phyloP scores from a whole-genome alignment of 2,329 filamentous ascomycete species.

The Chrysoporthe puriensis region DNA sequence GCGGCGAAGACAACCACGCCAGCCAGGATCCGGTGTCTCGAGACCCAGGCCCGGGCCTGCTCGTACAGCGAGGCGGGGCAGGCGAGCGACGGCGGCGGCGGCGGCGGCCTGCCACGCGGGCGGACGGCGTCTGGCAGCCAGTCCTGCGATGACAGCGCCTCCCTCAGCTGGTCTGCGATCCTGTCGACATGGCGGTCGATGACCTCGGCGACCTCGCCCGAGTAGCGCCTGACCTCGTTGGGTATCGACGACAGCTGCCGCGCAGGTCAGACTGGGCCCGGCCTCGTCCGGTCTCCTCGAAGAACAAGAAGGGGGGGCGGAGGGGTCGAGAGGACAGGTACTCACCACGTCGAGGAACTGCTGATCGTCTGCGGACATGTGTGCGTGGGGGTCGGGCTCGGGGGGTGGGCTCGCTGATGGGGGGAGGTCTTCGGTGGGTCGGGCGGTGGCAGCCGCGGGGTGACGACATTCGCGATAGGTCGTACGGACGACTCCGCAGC shows the following conservation, averaged over 20 bases:
- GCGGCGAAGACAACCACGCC: constrained; percentile 72
- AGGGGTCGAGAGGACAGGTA: neutral
- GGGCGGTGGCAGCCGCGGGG: neutral
- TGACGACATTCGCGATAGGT: neutral
- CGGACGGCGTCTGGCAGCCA: constrained; percentile 76
- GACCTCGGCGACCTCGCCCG: constrained; percentile 73
- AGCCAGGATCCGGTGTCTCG: constrained; percentile 72
- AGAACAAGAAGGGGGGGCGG: too few species aligned
- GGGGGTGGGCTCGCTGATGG: neutral
- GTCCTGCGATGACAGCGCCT: constrained; percentile 65
- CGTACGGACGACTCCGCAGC: neutral
- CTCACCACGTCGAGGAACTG: constrained; percentile 32
- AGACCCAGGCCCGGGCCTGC: constrained; percentile 71
- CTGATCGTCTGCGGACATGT: constrained; percentile 33
- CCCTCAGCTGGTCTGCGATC: constrained; percentile 71
- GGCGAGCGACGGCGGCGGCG: constrained; percentile 40
- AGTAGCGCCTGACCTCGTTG: constrained; percentile 71
- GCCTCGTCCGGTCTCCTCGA: neutral
- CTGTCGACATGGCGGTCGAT: constrained; percentile 82
- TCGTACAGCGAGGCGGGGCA: constrained; percentile 46
- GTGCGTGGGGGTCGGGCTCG: too few species aligned
- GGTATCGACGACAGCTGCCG: constrained; percentile 55
- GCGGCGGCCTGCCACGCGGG: constrained; percentile 57
- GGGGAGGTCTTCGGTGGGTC: neutral
- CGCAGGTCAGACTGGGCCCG: constrained; percentile 1